phyloP scores from a whole-genome alignment of 768 basidiomycete species.

The Lactarius sp. region DNA sequence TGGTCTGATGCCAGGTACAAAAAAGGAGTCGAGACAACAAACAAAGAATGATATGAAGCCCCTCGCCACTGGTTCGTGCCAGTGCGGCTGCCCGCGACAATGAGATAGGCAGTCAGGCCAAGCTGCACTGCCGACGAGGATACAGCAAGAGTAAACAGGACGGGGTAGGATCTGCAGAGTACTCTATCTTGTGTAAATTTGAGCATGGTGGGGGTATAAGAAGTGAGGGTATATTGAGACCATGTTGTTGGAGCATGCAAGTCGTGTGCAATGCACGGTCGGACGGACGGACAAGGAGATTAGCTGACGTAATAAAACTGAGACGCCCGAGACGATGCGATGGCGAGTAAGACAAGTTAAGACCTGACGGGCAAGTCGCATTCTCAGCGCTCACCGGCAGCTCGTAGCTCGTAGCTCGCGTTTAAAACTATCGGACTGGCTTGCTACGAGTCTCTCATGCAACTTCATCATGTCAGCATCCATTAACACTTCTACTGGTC shows the following conservation, averaged over 20 bases:
- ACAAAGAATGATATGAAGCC: constrained; percentile 2
- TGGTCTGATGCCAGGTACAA: constrained; percentile 40
- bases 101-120: constrained; percentile 68
- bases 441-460: constrained; percentile 23
- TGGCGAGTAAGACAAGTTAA: too few relatives aligned
- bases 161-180: constrained; percentile 29
- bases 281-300: background rate
- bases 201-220: constrained; percentile 10
- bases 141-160: constrained; percentile 50
- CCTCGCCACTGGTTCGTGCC: background rate
- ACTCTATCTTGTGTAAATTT: background rate
- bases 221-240: background rate
- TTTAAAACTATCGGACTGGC: constrained; percentile 11
- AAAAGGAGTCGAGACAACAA: background rate
- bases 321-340: too few relatives aligned
- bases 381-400: background rate
- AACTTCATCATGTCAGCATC: constrained; percentile 21
- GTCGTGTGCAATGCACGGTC: background rate
- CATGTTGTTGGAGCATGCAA: background rate
- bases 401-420: constrained; percentile 8
- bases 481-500: constrained; percentile 31
- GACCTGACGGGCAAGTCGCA: background rate
- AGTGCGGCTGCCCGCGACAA: constrained; percentile 28
- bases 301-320: constrained; percentile 17
- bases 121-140: constrained; percentile 66